These are phyloP conservation scores for Curvularia hawaiiensis DNA, from an alignment of 2,329 filamentous ascomycete species.

Conservation along the genomic window DNA sequence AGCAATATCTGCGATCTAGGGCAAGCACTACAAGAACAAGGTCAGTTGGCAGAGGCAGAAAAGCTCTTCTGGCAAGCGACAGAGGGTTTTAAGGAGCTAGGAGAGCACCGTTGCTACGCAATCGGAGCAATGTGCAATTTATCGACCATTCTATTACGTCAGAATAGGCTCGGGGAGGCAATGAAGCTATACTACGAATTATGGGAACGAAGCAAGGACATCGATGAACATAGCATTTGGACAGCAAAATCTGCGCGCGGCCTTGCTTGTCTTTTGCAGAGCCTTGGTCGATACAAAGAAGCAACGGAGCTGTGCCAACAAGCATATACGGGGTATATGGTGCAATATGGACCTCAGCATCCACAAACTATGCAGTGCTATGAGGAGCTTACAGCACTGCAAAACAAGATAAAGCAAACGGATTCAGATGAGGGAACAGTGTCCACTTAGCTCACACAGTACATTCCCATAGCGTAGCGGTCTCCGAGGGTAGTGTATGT, in stretches of 20 bases:
- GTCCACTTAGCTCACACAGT: not conserved
- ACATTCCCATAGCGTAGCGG: not conserved
- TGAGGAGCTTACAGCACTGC: not conserved
- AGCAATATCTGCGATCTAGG: not conserved
- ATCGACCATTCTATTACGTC: fast-evolving
- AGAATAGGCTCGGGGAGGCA: not conserved
- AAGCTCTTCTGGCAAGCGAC: not conserved
- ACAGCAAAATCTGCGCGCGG: fast-evolving
- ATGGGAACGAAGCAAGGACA: not conserved
- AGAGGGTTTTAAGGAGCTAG: not conserved
- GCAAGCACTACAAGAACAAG: not conserved
- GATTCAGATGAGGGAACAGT: too few relatives aligned
- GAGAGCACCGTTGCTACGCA: not conserved
- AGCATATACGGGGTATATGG: not conserved
- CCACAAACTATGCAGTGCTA: not conserved
- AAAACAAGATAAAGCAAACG: not conserved
- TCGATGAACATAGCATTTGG: not conserved
- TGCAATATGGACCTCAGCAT: not conserved
- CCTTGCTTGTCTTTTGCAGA: not conserved
- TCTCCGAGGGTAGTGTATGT: not conserved
- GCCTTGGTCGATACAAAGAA: not conserved
- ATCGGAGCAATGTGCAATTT: not conserved
- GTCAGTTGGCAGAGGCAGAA: not conserved
- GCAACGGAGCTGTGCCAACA: not conserved
- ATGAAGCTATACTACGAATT: not conserved